Conservation (phyloP, 805 yeast species). For the Monosporozyma aquatica region DNA sequence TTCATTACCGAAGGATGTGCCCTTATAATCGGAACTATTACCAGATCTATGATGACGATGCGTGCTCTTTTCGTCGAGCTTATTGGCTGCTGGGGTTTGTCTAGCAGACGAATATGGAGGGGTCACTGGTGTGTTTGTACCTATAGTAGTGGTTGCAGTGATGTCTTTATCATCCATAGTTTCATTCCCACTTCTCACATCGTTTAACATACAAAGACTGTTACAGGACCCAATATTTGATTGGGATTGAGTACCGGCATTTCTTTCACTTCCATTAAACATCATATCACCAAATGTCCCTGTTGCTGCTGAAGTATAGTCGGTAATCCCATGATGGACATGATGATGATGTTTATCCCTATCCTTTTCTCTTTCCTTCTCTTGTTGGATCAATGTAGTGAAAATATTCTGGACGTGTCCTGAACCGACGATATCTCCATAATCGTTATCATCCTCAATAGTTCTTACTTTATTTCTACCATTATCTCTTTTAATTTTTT, state of each 20-base stretch:
- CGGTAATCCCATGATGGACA: conserved; percentile 8
- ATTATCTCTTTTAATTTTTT: conserved; percentile 3
- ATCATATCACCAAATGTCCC: conserved; percentile 25
- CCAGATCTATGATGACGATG: background rate
- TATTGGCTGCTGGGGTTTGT: background rate
- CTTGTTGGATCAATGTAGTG: conserved; percentile 4
- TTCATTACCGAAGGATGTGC: conserved; percentile 9
- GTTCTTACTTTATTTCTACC: conserved; percentile 2
- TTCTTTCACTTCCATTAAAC: conserved; percentile 9
- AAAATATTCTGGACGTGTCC: conserved; percentile 3
- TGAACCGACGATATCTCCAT: background rate
- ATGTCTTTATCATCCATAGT: background rate
- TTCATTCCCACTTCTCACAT: background rate
- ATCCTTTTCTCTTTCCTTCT: conserved; percentile 1
- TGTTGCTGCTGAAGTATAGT: conserved; percentile 22
- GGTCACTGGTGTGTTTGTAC: background rate
- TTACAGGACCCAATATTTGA: background rate
- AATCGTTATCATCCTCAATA: conserved; percentile 2
- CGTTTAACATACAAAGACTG: background rate
- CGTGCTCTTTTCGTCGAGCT: background rate
- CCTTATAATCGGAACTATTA: background rate
- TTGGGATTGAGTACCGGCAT: background rate
- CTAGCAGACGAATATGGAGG: background rate
- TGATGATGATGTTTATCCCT: conserved; percentile 3
- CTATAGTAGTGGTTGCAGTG: background rate